These are phyloP conservation scores for Hericium rajendrae DNA, from an alignment of 768 basidiomycete genomes.

Conservation along the genomic window DNA sequence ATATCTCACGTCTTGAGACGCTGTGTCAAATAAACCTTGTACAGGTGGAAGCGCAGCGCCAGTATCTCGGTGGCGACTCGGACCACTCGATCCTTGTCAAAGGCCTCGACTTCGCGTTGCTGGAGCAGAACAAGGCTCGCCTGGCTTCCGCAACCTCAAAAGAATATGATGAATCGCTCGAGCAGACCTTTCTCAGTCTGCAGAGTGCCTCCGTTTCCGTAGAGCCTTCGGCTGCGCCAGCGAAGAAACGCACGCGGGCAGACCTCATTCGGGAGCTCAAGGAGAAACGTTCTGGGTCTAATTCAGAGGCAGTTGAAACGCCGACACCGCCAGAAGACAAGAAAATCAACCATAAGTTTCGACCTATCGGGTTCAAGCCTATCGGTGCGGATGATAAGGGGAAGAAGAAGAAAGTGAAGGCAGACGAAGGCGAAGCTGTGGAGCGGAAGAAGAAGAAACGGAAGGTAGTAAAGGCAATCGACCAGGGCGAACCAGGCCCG, in stretches of 20 bases:
- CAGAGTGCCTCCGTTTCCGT: constrained; percentile 31
- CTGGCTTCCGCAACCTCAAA: constrained; percentile 31
- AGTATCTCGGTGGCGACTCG: constrained; percentile 74
- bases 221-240: constrained; percentile 14
- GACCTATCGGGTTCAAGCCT: constrained; percentile 56
- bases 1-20: not conserved
- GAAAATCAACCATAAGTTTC: constrained; percentile 34
- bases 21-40: not conserved
- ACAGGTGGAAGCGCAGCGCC: constrained; percentile 63
- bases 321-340: constrained; percentile 24
- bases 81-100: constrained; percentile 83
- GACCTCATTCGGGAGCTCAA: constrained; percentile 70
- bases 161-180: constrained; percentile 75
- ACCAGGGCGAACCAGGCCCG: not conserved
- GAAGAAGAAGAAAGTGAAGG: constrained; percentile 45
- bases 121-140: constrained; percentile 77
- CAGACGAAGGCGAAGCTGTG: constrained; percentile 27
- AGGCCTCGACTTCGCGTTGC: constrained; percentile 78
- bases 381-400: constrained; percentile 30
- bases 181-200: constrained; percentile 47
- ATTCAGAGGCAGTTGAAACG: constrained; percentile 4
- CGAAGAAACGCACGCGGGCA: constrained; percentile 68
- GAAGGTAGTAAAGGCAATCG: constrained; percentile 27
- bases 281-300: constrained; percentile 33
- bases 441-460: constrained; percentile 52